Evolutionary conservation across 208 protist species (phyloP).

Genomic region (Wallacemonas sp.): DNA sequence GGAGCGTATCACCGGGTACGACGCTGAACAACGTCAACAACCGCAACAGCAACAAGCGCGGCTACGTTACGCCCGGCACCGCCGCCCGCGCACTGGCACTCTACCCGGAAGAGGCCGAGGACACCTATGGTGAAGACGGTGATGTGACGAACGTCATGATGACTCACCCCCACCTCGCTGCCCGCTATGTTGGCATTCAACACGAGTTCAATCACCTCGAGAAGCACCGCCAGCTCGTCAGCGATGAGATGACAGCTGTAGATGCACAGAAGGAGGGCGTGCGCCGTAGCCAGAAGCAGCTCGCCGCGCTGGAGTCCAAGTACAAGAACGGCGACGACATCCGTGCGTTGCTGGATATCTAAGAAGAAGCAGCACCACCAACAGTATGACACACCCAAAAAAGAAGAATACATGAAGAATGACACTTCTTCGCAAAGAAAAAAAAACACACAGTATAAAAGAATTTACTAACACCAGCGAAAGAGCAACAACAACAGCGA

Average conservation of each 20-base stretch:
- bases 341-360: constrained; percentile 25
- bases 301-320: constrained; percentile 42
- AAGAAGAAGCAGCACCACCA: not conserved
- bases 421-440: not conserved
- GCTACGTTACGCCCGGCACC: not conserved
- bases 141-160: constrained; percentile 31
- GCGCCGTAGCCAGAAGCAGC: constrained; percentile 35
- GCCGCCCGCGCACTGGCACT: not conserved
- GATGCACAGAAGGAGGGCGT: constrained; percentile 45
- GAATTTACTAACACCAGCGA: too few species aligned
- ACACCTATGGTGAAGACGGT: not conserved
- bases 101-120: constrained; percentile 10
- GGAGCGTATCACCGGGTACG: constrained; percentile 1
- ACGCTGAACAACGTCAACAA: constrained; percentile 3
- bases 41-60: not conserved
- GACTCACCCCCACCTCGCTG: constrained; percentile 63
- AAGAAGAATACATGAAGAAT: constrained; percentile 21
- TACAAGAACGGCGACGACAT: constrained; percentile 76
- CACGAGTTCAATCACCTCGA: constrained; percentile 64
- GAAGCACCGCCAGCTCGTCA: constrained; percentile 50
- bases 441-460: constrained; percentile 1
- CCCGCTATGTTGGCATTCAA: constrained; percentile 50
- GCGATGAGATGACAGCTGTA: constrained; percentile 51
- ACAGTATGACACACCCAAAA: constrained; percentile 7
- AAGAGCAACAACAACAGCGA: too few species aligned